These are phyloP conservation scores for Trichosporon coremiiforme DNA, from an alignment of 1,284 basidiomycete genomes.

Conservation along the genomic window DNA sequence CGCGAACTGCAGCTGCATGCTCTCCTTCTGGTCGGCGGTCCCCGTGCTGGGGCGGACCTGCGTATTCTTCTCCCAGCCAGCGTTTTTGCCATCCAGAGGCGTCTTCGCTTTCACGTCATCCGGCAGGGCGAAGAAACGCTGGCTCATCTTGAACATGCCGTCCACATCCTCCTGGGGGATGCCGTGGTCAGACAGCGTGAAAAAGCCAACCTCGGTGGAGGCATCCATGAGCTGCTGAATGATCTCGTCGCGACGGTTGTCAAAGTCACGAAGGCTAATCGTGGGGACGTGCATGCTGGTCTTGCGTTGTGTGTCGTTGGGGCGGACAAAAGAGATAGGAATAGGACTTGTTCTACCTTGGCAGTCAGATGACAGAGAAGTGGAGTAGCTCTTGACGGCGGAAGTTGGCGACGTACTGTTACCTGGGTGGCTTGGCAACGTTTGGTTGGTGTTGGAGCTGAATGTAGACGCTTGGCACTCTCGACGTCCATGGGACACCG, in stretches of 20 bases:
- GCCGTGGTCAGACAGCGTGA: slow-evolving; percentile 31
- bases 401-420: not conserved
- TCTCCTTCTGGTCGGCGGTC: slow-evolving; percentile 32
- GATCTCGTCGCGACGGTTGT: slow-evolving; percentile 38
- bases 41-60: slow-evolving; percentile 32
- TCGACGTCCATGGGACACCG: no score
- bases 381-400: not conserved
- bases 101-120: slow-evolving; percentile 29
- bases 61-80: slow-evolving; percentile 32
- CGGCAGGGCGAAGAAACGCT: slow-evolving; percentile 28
- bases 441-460: not conserved
- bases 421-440: not conserved
- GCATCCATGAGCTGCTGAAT: slow-evolving; percentile 40
- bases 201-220: slow-evolving; percentile 42
- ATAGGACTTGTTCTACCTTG: not conserved
- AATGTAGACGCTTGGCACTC: not conserved
- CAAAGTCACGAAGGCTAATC: slow-evolving; percentile 46
- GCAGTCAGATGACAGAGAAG: not conserved
- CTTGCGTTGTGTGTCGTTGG: not conserved
- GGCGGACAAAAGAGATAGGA: not conserved
- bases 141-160: slow-evolving; percentile 25
- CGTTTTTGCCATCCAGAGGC: slow-evolving; percentile 30
- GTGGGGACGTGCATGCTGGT: slow-evolving; percentile 35
- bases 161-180: slow-evolving; percentile 25
- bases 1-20: slow-evolving; percentile 38